Evolutionary conservation across 192 early-diverging fungal species (phyloP).

Genomic region (Chytriomyces sp.): DNA sequence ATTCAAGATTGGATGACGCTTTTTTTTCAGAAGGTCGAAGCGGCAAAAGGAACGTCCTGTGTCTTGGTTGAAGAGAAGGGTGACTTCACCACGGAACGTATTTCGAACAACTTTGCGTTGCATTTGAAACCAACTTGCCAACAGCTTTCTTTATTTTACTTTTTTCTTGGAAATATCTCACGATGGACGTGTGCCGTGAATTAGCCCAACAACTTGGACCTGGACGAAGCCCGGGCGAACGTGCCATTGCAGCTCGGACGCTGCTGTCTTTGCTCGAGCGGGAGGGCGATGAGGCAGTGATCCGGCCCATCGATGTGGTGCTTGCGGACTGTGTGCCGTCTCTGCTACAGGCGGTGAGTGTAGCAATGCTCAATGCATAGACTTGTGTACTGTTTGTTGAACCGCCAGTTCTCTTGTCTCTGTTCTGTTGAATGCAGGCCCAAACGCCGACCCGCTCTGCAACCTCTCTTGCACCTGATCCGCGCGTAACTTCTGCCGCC

Average conservation of each 20-base stretch:
- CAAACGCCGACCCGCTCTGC: conserved; percentile 27
- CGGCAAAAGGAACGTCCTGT: too few species aligned
- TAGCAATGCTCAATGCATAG: too few species aligned
- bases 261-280: conserved; percentile 20
- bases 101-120: too few species aligned
- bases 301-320: conserved; percentile 36
- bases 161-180: background rate
- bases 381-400: too few species aligned
- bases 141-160: background rate
- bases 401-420: too few species aligned
- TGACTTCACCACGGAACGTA: too few species aligned
- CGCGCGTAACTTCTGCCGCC: conserved; percentile 7
- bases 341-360: conserved; percentile 31
- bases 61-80: too few species aligned
- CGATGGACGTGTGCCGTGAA: conserved; percentile 12
- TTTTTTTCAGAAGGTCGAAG: too few species aligned
- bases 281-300: background rate
- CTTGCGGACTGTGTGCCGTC: conserved; percentile 35
- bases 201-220: conserved; percentile 28
- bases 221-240: conserved; percentile 23
- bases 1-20: too few species aligned
- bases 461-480: conserved; percentile 25
- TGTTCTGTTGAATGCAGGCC: background rate
- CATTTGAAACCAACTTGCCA: background rate
- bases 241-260: conserved; percentile 15